Evolutionary conservation across 2,329 filamentous ascomycete species (phyloP).

Genomic region (Mycosphaerella sp.): DNA sequence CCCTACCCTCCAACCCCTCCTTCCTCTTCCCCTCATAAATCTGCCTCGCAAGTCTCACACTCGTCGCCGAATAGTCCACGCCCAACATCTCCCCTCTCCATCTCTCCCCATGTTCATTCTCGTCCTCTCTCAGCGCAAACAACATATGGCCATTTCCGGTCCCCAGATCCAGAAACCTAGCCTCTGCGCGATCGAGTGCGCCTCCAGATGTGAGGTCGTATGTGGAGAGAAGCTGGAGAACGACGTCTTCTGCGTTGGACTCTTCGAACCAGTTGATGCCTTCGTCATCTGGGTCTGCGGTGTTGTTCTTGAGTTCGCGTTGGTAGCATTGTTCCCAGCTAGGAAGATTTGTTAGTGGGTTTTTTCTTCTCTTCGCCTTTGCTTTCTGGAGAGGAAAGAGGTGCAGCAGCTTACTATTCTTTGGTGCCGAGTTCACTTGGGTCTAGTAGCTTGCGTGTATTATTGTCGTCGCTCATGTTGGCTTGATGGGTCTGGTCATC

Average conservation of each 20-base stretch:
- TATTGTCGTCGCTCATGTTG: not conserved
- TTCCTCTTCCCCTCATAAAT: constrained; percentile 40
- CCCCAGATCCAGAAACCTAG: constrained; percentile 74
- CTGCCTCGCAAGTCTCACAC: constrained; percentile 64
- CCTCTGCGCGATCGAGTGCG: constrained; percentile 41
- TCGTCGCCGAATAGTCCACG: constrained; percentile 76
- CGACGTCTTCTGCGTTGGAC: constrained; percentile 75
- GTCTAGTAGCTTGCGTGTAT: constrained; percentile 47
- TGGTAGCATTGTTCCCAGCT: constrained; percentile 61
- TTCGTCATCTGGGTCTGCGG: constrained; percentile 65
- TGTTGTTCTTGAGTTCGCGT: constrained; percentile 64
- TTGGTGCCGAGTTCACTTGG: constrained; percentile 81
- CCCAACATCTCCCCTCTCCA: constrained; percentile 71
- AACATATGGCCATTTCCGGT: constrained; percentile 91
- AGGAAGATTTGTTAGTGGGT: constrained; percentile 10
- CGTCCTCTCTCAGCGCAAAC: constrained; percentile 66
- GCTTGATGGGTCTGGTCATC: too few relatives aligned
- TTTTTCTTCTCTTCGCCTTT: too few relatives aligned
- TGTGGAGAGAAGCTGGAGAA: constrained; percentile 55
- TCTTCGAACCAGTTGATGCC: constrained; percentile 97
- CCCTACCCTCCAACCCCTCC: too few relatives aligned
- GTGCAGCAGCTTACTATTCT: constrained; percentile 64
- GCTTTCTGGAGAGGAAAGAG: not conserved
- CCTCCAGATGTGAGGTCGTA: constrained; percentile 46
- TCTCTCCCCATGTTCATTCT: constrained; percentile 34